These are phyloP conservation scores for Paramyrothecium sp. DNA, from an alignment of 2,329 filamentous ascomycete species.

Conservation along the genomic window DNA sequence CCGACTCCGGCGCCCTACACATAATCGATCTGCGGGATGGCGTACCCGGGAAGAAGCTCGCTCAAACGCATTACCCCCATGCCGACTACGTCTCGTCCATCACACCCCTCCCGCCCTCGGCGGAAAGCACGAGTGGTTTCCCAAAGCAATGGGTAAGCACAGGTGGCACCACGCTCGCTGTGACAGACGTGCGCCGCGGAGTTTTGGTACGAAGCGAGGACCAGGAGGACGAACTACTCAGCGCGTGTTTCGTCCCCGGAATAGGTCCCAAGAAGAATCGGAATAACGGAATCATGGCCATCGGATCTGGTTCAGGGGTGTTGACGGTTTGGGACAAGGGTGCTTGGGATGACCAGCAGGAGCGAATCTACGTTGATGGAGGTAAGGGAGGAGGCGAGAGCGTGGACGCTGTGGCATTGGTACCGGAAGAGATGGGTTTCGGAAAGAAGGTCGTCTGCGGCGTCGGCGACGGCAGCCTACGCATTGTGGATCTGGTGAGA, in stretches of 20 bases:
- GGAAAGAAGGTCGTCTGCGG: slow-evolving; percentile 78
- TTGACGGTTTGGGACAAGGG: slow-evolving; percentile 93
- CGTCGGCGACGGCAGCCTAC: slow-evolving; percentile 75
- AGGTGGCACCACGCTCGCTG: slow-evolving; percentile 84
- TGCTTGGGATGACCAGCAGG: slow-evolving; percentile 92
- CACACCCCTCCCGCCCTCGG: slow-evolving; percentile 75
- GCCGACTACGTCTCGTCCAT: slow-evolving; percentile 91
- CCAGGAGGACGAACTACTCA: slow-evolving; percentile 91
- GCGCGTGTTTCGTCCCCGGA: slow-evolving; percentile 74
- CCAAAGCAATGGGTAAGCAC: slow-evolving; percentile 95
- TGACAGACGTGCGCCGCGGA: slow-evolving; percentile 84
- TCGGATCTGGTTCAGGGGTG: slow-evolving; percentile 74
- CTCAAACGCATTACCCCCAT: slow-evolving; percentile 82
- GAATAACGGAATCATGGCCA: slow-evolving; percentile 73
- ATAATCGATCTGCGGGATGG: slow-evolving; percentile 77
- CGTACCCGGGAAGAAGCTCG: slow-evolving; percentile 60
- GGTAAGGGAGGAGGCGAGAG: slow-evolving; percentile 68
- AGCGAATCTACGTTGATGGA: slow-evolving; percentile 75
- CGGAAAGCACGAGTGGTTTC: slow-evolving; percentile 81
- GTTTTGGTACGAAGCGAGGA: slow-evolving; percentile 89
- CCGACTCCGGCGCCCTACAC: slow-evolving; percentile 86
- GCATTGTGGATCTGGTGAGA: slow-evolving; percentile 71
- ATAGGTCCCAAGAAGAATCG: slow-evolving; percentile 64
- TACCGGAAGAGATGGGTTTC: slow-evolving; percentile 68
- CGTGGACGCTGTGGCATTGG: slow-evolving; percentile 71